phyloP scores from a whole-genome alignment of 1,284 basidiomycete species.

The Trichosporon faecale region DNA sequence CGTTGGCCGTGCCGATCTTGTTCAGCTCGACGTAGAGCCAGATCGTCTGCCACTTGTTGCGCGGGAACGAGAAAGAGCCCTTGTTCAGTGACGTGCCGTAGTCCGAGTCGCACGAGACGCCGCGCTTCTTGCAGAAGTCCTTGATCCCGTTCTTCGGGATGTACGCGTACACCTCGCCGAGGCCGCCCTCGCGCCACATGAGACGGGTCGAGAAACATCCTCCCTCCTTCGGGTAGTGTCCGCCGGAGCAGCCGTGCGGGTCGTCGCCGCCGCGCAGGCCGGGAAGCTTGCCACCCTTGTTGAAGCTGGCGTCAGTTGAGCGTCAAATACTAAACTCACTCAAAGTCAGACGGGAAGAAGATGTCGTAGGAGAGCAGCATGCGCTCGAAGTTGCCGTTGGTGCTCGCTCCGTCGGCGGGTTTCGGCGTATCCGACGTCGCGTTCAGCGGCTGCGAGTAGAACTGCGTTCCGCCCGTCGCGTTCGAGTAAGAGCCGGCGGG shows the following conservation, averaged over 20 bases:
- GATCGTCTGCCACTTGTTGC: conserved; percentile 48
- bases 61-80: conserved; percentile 43
- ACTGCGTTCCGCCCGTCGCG: conserved; percentile 51
- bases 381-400: conserved; percentile 41
- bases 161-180: conserved; percentile 53
- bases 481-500: conserved; percentile 48
- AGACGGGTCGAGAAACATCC: conserved; percentile 51
- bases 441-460: conserved; percentile 43
- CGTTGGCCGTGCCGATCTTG: conserved; percentile 42
- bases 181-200: conserved; percentile 50
- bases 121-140: conserved; percentile 35
- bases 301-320: conserved; percentile 23
- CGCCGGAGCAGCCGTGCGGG: conserved; percentile 48
- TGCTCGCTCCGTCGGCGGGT: conserved; percentile 23
- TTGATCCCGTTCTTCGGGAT: conserved; percentile 38
- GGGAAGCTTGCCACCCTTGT: conserved; percentile 52
- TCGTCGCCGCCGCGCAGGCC: conserved; percentile 50
- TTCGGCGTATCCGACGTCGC: conserved; percentile 17
- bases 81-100: conserved; percentile 52
- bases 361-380: conserved; percentile 46
- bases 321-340: conserved; percentile 25
- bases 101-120: conserved; percentile 49
- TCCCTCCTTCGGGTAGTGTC: conserved; percentile 46
- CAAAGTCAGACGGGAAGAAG: conserved; percentile 40
- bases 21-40: conserved; percentile 51